Evolutionary conservation across 2,329 filamentous ascomycete genomes (phyloP), one percentile per base, ranked within the genome.

Genomic region (Coniochaeta hoffmannii): DNA sequence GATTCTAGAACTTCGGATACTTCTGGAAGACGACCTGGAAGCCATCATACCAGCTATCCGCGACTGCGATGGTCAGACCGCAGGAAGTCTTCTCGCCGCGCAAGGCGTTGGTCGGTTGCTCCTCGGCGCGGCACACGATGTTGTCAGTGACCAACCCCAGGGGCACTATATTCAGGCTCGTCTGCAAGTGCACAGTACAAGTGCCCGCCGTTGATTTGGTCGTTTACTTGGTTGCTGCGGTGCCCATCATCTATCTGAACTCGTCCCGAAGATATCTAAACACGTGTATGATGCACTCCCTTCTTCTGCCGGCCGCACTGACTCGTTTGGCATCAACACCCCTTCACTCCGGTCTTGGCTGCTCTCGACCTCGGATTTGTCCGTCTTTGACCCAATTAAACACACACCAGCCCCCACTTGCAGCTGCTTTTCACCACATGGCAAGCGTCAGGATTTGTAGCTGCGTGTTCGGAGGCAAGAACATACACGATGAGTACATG

Each of bases 361-460:
- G 26, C 49, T 41, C n/a, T 26, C 7, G 19, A 34, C 14, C 49
- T 51, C 24, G 49, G n/a, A 51, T 19, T n/a, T 2, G 28, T 51
- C 15, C 49, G 12, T 17, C 24, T 51, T n/a, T 51, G 31, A 15
- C 49, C 49, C 31, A 32, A 31, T 19, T 6, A 34, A 51, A 19
- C 49, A 24, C 19, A 24, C 49, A 51, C 31, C 28, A 34, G 49
- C 59, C 59, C 62, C 62, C 59, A 58, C 61, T 55, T 55, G 41
- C 55, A 54, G 50, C 55, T 61, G 58, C 57, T 60, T 59, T 41
- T 59, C 60, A 61, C 64, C 65, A 66, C 64, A 67, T 68, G 65
- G 66, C 64, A 62, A 62, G 63, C 59, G 63, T 63, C 63, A 62
- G 61, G 62, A 62, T 57, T 55, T 57, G 55, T 53, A 55, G 54